phyloP scores from a whole-genome alignment of 345 rosid species.

The Cardamine chenopodiifolia region DNA sequence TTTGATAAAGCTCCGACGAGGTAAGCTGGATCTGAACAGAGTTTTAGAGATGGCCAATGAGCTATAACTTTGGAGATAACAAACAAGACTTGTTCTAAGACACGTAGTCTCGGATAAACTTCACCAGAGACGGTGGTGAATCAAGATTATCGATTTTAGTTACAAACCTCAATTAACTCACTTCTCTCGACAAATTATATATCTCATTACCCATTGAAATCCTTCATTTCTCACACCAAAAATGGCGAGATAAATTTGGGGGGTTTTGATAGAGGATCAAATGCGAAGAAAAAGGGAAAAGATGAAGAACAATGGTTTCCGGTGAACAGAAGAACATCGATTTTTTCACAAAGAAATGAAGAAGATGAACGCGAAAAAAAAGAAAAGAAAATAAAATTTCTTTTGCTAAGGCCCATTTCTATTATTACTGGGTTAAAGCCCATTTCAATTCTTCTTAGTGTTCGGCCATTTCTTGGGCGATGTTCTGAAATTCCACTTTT shows the following conservation, averaged over 20 bases:
- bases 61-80: conserved; percentile 64
- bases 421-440: no score
- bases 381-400: no score
- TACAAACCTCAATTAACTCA: conserved; percentile 57
- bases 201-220: conserved; percentile 40
- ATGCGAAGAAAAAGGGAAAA: no score
- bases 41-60: conserved; percentile 75
- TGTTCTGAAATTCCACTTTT: no score
- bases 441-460: no score
- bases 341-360: no score
- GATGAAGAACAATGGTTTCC: no score
- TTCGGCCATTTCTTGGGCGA: no score
- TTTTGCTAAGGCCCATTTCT: no score
- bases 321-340: no score
- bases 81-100: conserved; percentile 83
- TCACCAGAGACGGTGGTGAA: conserved; percentile 62
- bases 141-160: conserved; percentile 48
- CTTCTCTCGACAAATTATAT: conserved; percentile 64
- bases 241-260: conserved; percentile 26
- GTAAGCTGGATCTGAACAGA: conserved; percentile 59
- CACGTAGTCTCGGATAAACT: conserved; percentile 67
- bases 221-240: conserved; percentile 16
- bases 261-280: not conserved
- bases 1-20: conserved; percentile 56
- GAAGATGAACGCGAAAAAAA: no score